Base-by-base conservation (phyloP, 208 protist genomes). In the Paratrypanosoma confusum region DNA sequence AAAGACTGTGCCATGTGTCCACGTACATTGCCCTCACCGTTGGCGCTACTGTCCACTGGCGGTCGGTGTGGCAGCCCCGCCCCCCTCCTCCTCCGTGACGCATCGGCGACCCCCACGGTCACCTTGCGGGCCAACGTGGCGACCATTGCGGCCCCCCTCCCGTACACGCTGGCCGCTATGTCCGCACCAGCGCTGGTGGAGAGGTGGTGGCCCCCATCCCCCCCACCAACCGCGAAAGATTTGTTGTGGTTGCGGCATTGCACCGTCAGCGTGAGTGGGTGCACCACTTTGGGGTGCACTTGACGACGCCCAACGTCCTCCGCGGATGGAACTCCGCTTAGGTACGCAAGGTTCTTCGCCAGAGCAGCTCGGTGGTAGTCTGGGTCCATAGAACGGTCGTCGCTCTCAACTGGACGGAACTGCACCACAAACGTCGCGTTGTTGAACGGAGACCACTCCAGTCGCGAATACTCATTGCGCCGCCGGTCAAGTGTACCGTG, bases 141-240 rank as follows among this genome's bases (percentile, higher is more conserved):
- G 1, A 82, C 39, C 57, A 58, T 58, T 0, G 73, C 63, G 1
- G 57, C 49, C 8, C 66, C 42, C 38, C 67, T 77, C 38, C 65
- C 55, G 34, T 58, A 57, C 16, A 67, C 65, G 7, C 68, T 60
- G 48, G 56, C 55, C 25, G 77, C 44, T 32, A 56, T 54, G 39
- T 82, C 73, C 50, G 61, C 55, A 51, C 50, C 71, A 31, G 68
- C 57, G 55, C 73, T 77, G 3, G 73, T 77, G 1, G 73, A 65
- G 42, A 62, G 57, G 4, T 50, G 23, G 35, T 72, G 61, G 21
- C 54, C 57, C 3, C n/a, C 35, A 16, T 31, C 24, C 16, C 56
- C 68, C 21, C 57, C 64, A 11, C 56, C 53, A n/a, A 44, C 40
- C 17, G 61, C 68, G 47, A 58, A 57, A 22, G 56, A 16, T 1